Conservation (phyloP, 805 yeast genomes). For the Candida quercuum region DNA sequence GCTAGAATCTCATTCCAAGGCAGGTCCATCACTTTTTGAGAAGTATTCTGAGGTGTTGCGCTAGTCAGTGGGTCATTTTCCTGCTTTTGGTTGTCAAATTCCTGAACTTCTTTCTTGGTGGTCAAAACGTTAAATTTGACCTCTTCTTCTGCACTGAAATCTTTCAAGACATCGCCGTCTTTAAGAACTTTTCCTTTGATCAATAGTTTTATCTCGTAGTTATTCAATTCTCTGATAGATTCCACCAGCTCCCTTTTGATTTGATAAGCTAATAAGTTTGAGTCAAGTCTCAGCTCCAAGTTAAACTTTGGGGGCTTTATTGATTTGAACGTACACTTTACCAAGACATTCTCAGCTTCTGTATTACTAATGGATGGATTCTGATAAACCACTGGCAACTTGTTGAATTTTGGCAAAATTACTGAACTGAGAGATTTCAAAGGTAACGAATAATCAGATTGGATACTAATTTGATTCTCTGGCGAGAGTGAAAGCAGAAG, state of each 20-base stretch:
- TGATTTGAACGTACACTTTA: conserved; percentile 47
- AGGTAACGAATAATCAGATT: conserved; percentile 24
- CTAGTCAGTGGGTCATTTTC: background rate
- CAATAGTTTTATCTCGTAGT: conserved; percentile 44
- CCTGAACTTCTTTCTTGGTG: background rate
- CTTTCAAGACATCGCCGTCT: conserved; percentile 38
- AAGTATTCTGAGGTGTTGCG: background rate
- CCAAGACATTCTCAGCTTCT: background rate
- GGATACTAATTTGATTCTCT: background rate
- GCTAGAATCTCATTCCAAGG: conserved; percentile 43
- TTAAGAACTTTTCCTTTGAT: conserved; percentile 59
- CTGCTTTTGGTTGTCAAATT: too few species aligned
- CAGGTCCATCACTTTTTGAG: conserved; percentile 10
- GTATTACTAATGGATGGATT: background rate
- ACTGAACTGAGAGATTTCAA: conserved; percentile 28
- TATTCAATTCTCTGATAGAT: conserved; percentile 26
- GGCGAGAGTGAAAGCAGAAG: background rate
- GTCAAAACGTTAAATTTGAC: conserved; percentile 40
- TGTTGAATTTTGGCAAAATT: conserved; percentile 43
- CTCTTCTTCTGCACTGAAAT: conserved; percentile 24
- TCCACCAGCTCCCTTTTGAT: conserved; percentile 28
- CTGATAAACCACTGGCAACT: conserved; percentile 33
- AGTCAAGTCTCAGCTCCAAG: conserved; percentile 21
- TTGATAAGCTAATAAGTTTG: conserved; percentile 27
- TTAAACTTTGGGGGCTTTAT: conserved; percentile 69